Percentiles rank a stretch among this genome's conserved stretches.
These are phyloP conservation scores for Wickerhamiella pararugosa DNA, from an alignment of 1,139 yeast species.

Conservation along the genomic window DNA sequence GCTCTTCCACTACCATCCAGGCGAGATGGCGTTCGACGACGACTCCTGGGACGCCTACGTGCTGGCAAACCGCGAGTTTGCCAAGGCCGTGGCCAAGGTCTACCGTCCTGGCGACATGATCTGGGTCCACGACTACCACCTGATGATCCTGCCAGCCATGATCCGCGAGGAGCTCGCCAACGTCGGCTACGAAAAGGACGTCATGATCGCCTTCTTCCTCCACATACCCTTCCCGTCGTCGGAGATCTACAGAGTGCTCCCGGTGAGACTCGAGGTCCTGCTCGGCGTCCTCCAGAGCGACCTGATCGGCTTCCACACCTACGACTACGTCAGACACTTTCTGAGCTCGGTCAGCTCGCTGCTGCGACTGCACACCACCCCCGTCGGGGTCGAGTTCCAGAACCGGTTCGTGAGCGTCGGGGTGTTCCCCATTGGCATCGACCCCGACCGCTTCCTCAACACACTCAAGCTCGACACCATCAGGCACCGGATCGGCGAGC, in stretches of 20 bases:
- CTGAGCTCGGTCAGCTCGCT: conserved; percentile 82
- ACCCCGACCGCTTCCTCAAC: conserved; percentile 75
- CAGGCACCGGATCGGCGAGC: conserved; percentile 43
- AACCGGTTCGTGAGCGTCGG: conserved; percentile 76
- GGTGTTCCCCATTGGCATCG: conserved; percentile 97
- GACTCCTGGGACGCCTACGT: conserved; percentile 97
- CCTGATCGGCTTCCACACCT: conserved; percentile 95
- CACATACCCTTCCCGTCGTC: conserved; percentile 98
- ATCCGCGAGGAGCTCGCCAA: conserved; percentile 38
- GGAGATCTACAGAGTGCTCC: conserved; percentile 87
- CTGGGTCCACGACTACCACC: conserved; percentile 97
- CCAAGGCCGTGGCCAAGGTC: conserved; percentile 53
- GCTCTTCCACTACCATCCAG: conserved; percentile 94
- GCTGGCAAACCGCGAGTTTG: conserved; percentile 79
- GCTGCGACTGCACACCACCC: conserved; percentile 66
- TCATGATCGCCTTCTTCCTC: conserved; percentile 79
- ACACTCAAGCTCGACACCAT: conserved; percentile 58
- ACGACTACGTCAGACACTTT: conserved; percentile 97
- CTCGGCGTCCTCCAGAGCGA: conserved; percentile 90
- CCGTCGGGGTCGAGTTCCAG: conserved; percentile 75
- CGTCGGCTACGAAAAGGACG: conserved; percentile 28
- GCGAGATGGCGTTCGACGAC: conserved; percentile 97
- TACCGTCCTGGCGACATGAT: conserved; percentile 76
- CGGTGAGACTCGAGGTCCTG: conserved; percentile 85
- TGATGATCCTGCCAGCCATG: conserved; percentile 90